Evolutionary conservation across 805 yeast species (phyloP).

Genomic region (Myxozyma udenii): DNA sequence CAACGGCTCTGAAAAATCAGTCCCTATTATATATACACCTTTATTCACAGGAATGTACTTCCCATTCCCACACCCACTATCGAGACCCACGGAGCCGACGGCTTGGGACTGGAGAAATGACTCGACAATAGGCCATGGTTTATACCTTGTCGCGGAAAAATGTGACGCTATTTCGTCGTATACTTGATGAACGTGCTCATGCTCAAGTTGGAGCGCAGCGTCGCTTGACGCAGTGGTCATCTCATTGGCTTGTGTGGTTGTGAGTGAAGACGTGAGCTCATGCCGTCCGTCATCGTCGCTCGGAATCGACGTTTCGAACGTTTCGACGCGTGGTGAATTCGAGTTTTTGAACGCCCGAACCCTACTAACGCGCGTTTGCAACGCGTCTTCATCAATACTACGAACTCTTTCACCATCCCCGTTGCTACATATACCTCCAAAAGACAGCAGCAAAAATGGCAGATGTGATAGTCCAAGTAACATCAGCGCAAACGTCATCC

Average conservation of each 20-base stretch:
- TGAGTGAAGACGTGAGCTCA: neutral
- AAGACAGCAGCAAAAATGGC: slow-evolving; percentile 22
- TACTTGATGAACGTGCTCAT: slow-evolving; percentile 80
- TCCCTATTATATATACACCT: slow-evolving; percentile 66
- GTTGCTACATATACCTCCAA: too few relatives aligned
- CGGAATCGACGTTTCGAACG: too few relatives aligned
- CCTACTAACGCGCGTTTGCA: too few relatives aligned
- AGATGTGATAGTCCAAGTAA: slow-evolving; percentile 55
- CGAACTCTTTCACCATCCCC: too few relatives aligned
- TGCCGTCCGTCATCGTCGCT: too few relatives aligned
- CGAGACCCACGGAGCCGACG: slow-evolving; percentile 71
- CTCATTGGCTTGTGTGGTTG: too few relatives aligned
- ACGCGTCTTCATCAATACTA: too few relatives aligned
- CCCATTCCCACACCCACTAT: slow-evolving; percentile 97
- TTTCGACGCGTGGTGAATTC: too few relatives aligned
- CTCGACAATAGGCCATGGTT: slow-evolving; percentile 97
- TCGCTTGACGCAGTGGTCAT: too few relatives aligned
- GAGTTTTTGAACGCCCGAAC: too few relatives aligned
- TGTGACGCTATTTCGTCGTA: slow-evolving; percentile 91
- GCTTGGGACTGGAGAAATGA: slow-evolving; percentile 52
- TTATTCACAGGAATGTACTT: slow-evolving; percentile 76
- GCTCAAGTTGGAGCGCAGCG: slow-evolving; percentile 47
- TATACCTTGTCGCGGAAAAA: slow-evolving; percentile 89
- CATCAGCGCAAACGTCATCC: slow-evolving; percentile 65
- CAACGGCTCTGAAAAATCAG: slow-evolving; percentile 39